These are phyloP conservation scores for Eutypa lata DNA, from an alignment of 2,329 filamentous ascomycete genomes.

Conservation along the genomic window DNA sequence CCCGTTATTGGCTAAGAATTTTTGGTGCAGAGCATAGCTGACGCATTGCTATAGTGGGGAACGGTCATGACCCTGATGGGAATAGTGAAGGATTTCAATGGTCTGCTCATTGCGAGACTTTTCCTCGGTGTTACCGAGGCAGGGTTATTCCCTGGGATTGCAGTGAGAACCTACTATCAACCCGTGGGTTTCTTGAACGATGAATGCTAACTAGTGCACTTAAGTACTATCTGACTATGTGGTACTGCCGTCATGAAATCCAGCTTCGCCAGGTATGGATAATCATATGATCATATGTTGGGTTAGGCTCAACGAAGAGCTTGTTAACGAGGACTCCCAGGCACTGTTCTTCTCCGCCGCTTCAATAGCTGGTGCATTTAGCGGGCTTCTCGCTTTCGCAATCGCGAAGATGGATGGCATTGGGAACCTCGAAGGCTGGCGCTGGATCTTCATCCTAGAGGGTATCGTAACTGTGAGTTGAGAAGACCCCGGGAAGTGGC, in stretches of 20 bases:
- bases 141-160: conserved; percentile 31
- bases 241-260: conserved; percentile 57
- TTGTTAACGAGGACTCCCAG: conserved; percentile 4
- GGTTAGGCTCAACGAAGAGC: neutral
- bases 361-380: conserved; percentile 74
- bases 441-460: conserved; percentile 68
- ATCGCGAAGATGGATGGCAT: conserved; percentile 69
- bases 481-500: neutral
- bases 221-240: conserved; percentile 54
- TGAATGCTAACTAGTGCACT: conserved; percentile 1
- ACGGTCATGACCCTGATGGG: conserved; percentile 50
- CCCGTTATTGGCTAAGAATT: no score
- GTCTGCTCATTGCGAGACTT: conserved; percentile 49
- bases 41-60: conserved; percentile 20
- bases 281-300: neutral
- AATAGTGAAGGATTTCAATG: conserved; percentile 46
- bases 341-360: conserved; percentile 83
- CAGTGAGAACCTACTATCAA: conserved; percentile 16
- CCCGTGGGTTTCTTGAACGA: neutral
- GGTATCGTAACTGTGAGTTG: conserved; percentile 61
- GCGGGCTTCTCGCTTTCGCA: conserved; percentile 66
- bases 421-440: conserved; percentile 57
- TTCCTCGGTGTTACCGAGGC: conserved; percentile 35
- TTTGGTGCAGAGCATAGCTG: no score
- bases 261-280: conserved; percentile 41